Evolutionary conservation across 2,329 filamentous ascomycete species (phyloP), one percentile per base, ranked within the genome.

Genomic region (Apiospora hydei): DNA sequence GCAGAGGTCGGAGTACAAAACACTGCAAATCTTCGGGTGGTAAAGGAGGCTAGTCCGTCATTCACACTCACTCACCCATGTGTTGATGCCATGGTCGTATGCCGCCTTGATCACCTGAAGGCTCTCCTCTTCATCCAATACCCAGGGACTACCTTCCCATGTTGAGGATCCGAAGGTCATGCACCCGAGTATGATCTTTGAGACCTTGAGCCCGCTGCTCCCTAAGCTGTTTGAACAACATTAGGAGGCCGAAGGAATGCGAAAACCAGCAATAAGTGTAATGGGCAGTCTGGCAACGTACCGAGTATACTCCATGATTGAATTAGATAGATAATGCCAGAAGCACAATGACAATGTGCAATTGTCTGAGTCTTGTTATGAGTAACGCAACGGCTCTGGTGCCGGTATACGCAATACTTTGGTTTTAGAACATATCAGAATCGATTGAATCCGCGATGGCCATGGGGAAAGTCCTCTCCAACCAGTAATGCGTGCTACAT

Each of bases 51-150:
- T 34, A 41, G 41, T 41, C 8, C 41, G 41, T 6, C 8, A 24
- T 24, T 4, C 21, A 1, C 24, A 30, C n/a, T 47, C 51, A 41
- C 71, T 72, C 30, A 72, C 70, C 73, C 83, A 85, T 0, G 83
- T 85, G 72, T 84, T 85, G 71, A 85, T 83, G 16, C 84, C 84
- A 2, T 73, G 70, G 46, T 85, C 82, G 44, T 80, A 85, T 1
- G 83, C 83, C 6, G 77, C 75, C 73, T 85, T 83, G 53, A 85
- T 77, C 3, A 85, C 69, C 3, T 78, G 74, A 5, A 85, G 73
- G 1, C 80, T 78, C n/a, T 82, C 78, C 18, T 81, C 78, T 71
- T 84, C 81, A 1, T 78, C 76, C 16, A 81, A 75, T 1, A 73
- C 81, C 83, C 82, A 83, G 67, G 69, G 83, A 61, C 1, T 78